These are phyloP conservation scores for Yamadazyma friedrichii DNA, from an alignment of 1,139 yeast genomes.

Conservation along the genomic window DNA sequence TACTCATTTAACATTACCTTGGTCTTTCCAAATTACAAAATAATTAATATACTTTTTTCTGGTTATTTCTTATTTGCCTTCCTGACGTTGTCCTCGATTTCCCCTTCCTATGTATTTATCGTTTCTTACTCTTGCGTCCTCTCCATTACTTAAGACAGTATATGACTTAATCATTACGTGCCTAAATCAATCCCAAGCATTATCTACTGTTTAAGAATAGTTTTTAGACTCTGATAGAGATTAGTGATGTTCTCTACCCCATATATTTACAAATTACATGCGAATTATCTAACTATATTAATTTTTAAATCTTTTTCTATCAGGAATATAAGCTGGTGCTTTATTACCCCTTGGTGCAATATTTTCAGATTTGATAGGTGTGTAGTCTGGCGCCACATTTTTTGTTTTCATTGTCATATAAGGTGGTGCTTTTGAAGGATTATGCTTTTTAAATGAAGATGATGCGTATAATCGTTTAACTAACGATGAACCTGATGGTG, in stretches of 20 bases:
- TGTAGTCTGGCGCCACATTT: not conserved
- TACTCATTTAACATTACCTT: constrained; percentile 72
- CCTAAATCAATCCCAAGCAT: too few relatives aligned
- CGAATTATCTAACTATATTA: too few relatives aligned
- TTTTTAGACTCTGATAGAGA: too few relatives aligned
- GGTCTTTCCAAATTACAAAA: constrained; percentile 82
- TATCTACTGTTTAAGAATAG: too few relatives aligned
- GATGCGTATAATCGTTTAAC: not conserved
- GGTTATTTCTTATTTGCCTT: not conserved
- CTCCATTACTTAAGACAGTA: too few relatives aligned
- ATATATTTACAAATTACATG: too few relatives aligned
- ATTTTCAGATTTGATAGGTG: constrained; percentile 1
- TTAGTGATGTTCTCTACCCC: too few relatives aligned
- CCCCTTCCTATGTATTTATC: not conserved
- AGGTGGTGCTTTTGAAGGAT: constrained; percentile 4
- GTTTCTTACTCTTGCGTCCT: too few relatives aligned
- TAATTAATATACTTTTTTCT: constrained; percentile 16
- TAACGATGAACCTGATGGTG: not conserved
- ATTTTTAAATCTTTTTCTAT: constrained; percentile 11
- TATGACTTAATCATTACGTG: too few relatives aligned
- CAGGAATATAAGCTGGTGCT: constrained; percentile 32
- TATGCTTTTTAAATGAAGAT: constrained; percentile 2
- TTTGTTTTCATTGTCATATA: constrained; percentile 2
- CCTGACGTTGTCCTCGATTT: too few relatives aligned
- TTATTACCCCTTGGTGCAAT: constrained; percentile 13